phyloP scores from a whole-genome alignment of 179 eudicot species.

The Silene coronaria region DNA sequence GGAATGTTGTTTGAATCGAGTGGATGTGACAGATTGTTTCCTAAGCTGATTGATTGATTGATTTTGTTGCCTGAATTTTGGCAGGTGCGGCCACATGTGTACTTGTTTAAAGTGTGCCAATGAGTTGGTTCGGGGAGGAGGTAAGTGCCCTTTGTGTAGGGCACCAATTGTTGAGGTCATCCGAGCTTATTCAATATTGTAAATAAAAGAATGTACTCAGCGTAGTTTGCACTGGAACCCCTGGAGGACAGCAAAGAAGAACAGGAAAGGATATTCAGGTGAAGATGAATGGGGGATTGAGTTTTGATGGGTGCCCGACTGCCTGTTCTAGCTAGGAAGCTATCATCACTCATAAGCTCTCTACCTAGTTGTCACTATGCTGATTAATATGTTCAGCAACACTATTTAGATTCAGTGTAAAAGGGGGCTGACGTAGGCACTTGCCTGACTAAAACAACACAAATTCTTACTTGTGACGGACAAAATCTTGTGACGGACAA shows the following conservation, averaged over 20 bases:
- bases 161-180: slow-evolving; percentile 93
- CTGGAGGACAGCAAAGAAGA: slow-evolving; percentile 8
- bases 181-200: slow-evolving; percentile 92
- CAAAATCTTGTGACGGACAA: too few species aligned
- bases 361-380: too few species aligned
- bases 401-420: too few species aligned
- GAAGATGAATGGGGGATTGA: slow-evolving; percentile 25
- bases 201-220: slow-evolving; percentile 26
- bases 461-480: too few species aligned
- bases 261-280: slow-evolving; percentile 4
- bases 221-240: slow-evolving; percentile 5
- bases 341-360: too few species aligned
- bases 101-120: slow-evolving; percentile 90
- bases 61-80: slow-evolving; percentile 7
- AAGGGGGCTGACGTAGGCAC: too few species aligned
- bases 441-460: too few species aligned
- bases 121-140: slow-evolving; percentile 83
- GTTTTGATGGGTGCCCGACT: slow-evolving; percentile 10
- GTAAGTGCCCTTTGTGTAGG: slow-evolving; percentile 94
- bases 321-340: too few species aligned
- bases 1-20: not conserved
- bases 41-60: not conserved
- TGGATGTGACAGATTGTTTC: not conserved
- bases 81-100: slow-evolving; percentile 99
- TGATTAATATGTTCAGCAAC: too few species aligned